A percentile compares a stretch with the other conserved stretches of the same genome.
phyloP scores from a whole-genome alignment of 2,329 filamentous ascomycete species.

The Emmonsiellopsis sp. region DNA sequence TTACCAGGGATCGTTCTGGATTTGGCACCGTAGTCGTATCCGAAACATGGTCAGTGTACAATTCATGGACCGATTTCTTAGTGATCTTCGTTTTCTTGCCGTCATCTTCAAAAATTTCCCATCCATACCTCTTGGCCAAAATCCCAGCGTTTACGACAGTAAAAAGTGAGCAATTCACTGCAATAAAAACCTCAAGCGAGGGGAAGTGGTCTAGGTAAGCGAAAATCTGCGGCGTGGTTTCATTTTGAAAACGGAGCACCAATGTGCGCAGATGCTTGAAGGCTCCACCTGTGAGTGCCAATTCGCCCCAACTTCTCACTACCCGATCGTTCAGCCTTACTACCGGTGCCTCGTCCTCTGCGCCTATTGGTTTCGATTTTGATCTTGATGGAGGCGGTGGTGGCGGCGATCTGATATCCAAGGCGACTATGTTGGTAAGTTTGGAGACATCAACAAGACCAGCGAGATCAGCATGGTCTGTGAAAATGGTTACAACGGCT shows the following conservation, averaged over 20 bases:
- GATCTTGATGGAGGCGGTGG: conserved; percentile 12
- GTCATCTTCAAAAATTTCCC: conserved; percentile 13
- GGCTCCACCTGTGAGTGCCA: conserved; percentile 20
- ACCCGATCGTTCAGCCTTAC: conserved; percentile 29
- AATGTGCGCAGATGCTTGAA: conserved; percentile 32
- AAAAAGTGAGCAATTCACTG: conserved; percentile 24
- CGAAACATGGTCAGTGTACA: neutral
- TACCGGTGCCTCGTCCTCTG: conserved; percentile 9
- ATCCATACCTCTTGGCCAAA: conserved; percentile 19
- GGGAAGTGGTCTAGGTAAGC: conserved; percentile 27
- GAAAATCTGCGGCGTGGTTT: conserved; percentile 24
- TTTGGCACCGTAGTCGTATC: neutral
- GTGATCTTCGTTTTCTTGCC: too few relatives aligned
- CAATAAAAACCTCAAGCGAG: conserved; percentile 25
- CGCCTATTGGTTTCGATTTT: conserved; percentile 5
- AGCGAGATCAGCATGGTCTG: conserved; percentile 20
- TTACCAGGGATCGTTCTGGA: neutral
- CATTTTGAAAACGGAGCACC: conserved; percentile 24
- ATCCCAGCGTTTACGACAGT: conserved; percentile 14
- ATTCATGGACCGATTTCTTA: neutral
- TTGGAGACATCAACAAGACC: conserved; percentile 31
- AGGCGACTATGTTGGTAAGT: conserved; percentile 31
- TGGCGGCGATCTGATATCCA: conserved; percentile 22
- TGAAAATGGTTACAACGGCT: conserved; percentile 26
- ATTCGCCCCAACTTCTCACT: conserved; percentile 34